A percentile compares a stretch with the other conserved stretches of the same genome.
Conservation (phyloP, 2,329 filamentous ascomycete species). For the Ophiosphaerella narmari region DNA sequence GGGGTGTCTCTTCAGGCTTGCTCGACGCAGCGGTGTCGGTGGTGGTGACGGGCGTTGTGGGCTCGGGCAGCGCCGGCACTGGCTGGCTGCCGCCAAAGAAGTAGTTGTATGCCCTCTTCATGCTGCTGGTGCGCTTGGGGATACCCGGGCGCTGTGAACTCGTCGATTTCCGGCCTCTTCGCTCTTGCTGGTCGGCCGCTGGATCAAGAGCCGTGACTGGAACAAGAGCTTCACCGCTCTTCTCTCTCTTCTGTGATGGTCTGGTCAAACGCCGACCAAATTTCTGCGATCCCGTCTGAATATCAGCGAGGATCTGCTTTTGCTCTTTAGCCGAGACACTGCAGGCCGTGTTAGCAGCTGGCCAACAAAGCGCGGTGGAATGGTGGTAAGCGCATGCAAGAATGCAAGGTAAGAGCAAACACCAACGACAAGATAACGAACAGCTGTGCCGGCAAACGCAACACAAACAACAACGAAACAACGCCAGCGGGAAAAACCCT, state of each 20-base stretch:
- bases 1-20: constrained; percentile 20
- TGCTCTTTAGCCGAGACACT: constrained; percentile 43
- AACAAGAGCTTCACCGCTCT: constrained; percentile 31
- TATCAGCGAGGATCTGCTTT: constrained; percentile 47
- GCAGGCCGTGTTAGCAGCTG: constrained; percentile 6
- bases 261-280: constrained; percentile 39
- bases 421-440: not conserved
- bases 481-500: not conserved
- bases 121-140: constrained; percentile 45
- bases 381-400: not conserved
- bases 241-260: constrained; percentile 27
- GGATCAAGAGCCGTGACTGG: constrained; percentile 36
- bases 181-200: constrained; percentile 31
- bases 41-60: constrained; percentile 34
- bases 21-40: constrained; percentile 26
- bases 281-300: constrained; percentile 44
- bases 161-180: constrained; percentile 40
- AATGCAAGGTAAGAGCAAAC: not conserved
- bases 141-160: constrained; percentile 38
- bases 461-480: not conserved
- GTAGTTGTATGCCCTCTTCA: constrained; percentile 48
- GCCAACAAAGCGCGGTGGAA: not conserved
- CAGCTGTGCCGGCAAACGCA: not conserved
- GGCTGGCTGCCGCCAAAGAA: constrained; percentile 40
- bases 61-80: constrained; percentile 28